A percentile compares a stretch with the other conserved stretches of the same genome.
Evolutionary conservation across 2,329 filamentous ascomycete species (phyloP).

Genomic region (Dryadomyces sulphureus): DNA sequence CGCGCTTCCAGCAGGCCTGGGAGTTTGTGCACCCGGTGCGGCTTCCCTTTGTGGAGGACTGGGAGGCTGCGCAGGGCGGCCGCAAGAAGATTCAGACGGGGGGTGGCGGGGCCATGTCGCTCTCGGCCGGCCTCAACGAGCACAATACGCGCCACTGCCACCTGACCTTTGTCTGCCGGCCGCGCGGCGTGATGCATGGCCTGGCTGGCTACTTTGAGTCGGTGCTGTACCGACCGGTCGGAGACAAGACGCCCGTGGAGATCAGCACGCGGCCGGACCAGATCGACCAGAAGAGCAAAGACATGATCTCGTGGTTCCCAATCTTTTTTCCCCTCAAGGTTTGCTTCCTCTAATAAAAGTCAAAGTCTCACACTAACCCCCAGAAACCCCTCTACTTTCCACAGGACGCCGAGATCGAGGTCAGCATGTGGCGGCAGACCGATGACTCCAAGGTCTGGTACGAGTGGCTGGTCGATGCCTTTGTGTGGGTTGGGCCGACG

Average conservation of each 20-base stretch:
- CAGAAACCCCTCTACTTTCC: slow-evolving; percentile 78
- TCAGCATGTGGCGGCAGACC: slow-evolving; percentile 92
- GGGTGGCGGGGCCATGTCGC: slow-evolving; percentile 60
- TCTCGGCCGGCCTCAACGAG: slow-evolving; percentile 70
- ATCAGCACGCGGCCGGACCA: slow-evolving; percentile 84
- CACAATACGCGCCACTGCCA: slow-evolving; percentile 77
- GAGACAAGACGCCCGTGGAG: slow-evolving; percentile 48
- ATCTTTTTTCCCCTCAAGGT: slow-evolving; percentile 96
- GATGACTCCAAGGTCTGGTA: slow-evolving; percentile 97
- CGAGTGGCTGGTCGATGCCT: slow-evolving; percentile 91
- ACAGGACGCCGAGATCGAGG: slow-evolving; percentile 67
- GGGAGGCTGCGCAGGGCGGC: slow-evolving; percentile 26
- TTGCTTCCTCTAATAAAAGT: slow-evolving; percentile 19
- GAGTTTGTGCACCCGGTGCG: slow-evolving; percentile 67
- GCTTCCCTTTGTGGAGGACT: slow-evolving; percentile 17
- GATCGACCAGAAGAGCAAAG: slow-evolving; percentile 83
- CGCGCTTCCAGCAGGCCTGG: slow-evolving; percentile 63
- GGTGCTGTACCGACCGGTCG: slow-evolving; percentile 57
- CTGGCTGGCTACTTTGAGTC: slow-evolving; percentile 93
- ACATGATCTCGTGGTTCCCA: slow-evolving; percentile 99
- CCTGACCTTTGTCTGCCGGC: slow-evolving; percentile 61
- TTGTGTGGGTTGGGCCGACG: slow-evolving; percentile 45
- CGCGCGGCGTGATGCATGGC: slow-evolving; percentile 77
- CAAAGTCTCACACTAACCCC: too few species aligned
- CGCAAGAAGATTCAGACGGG: slow-evolving; percentile 42